Percentiles rank a stretch among this genome's conserved stretches.
Evolutionary conservation across 2,329 filamentous ascomycete genomes (phyloP).

Genomic region (Samsoniella hepiali): DNA sequence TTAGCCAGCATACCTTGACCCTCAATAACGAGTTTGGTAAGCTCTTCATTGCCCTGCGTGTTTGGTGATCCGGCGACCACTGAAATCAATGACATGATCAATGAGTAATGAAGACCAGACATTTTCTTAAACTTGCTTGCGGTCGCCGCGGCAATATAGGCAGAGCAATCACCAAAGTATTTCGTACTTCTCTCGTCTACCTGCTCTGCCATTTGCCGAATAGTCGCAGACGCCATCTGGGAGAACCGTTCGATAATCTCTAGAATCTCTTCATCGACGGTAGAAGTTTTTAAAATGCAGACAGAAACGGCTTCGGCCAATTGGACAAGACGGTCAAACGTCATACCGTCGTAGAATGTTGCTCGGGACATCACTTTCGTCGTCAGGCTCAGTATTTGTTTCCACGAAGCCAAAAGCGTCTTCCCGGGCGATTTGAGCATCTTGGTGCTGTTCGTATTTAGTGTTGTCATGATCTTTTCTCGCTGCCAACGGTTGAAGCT

Average conservation of each 20-base stretch:
- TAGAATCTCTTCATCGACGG: conserved; percentile 26
- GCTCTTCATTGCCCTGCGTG: not conserved
- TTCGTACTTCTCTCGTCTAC: conserved; percentile 40
- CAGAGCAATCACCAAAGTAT: conserved; percentile 35
- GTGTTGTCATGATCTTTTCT: conserved; percentile 40
- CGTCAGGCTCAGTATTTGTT: conserved; percentile 42
- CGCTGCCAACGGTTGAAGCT: conserved; percentile 41
- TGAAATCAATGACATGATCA: conserved; percentile 21
- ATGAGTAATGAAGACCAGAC: conserved; percentile 25
- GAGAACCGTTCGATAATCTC: conserved; percentile 35
- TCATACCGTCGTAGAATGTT: conserved; percentile 49
- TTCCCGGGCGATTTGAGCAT: conserved; percentile 27
- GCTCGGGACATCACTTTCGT: conserved; percentile 49
- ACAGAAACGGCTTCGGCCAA: conserved; percentile 32
- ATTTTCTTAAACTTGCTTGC: conserved; percentile 22
- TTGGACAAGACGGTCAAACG: conserved; percentile 36
- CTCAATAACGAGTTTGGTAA: conserved; percentile 27
- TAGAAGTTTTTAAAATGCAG: conserved; percentile 25
- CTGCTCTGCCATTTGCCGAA: conserved; percentile 44
- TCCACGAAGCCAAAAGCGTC: conserved; percentile 32
- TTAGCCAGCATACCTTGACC: conserved; percentile 29
- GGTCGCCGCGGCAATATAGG: conserved; percentile 18
- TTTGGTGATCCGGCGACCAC: conserved; percentile 5
- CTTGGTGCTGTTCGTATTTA: conserved; percentile 29
- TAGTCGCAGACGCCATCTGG: conserved; percentile 30